Conservation (phyloP, 2,329 filamentous ascomycete species). For the Pseudogymnoascus sp. region DNA sequence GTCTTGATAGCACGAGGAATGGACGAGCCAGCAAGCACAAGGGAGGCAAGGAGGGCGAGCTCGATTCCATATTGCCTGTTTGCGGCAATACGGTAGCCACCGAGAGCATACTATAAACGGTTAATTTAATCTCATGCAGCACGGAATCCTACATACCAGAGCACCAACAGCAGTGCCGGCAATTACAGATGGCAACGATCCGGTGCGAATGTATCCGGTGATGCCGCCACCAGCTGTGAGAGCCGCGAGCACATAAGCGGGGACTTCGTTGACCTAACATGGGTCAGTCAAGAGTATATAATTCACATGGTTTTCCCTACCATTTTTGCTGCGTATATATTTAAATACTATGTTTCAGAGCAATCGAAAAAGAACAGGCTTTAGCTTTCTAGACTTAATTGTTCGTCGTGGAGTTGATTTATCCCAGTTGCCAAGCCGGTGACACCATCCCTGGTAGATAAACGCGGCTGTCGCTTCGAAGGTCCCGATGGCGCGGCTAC, state of each 20-base stretch:
- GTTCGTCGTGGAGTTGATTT: not conserved
- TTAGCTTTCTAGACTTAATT: not conserved
- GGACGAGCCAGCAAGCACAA: constrained; percentile 75
- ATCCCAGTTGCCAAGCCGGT: not conserved
- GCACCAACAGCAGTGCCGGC: constrained; percentile 78
- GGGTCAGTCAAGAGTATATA: not conserved
- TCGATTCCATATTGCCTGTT: constrained; percentile 76
- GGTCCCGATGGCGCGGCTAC: constrained; percentile 10
- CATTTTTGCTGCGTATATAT: not conserved
- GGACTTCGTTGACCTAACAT: constrained; percentile 40
- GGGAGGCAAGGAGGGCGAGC: constrained; percentile 76
- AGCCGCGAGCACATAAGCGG: constrained; percentile 70
- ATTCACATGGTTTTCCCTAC: not conserved
- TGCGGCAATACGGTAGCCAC: constrained; percentile 71
- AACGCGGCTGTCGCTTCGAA: not conserved
- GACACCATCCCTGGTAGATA: constrained; percentile 6
- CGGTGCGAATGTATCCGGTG: constrained; percentile 75
- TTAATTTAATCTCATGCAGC: not conserved
- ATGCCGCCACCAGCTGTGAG: constrained; percentile 83
- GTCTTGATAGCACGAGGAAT: constrained; percentile 80
- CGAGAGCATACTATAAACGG: constrained; percentile 51
- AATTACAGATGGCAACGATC: constrained; percentile 77
- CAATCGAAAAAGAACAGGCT: not conserved
- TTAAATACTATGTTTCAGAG: not conserved
- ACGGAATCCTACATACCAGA: constrained; percentile 36